Base-by-base conservation (phyloP, 148 eudicot species). In the Dysphania ambrosioides region DNA sequence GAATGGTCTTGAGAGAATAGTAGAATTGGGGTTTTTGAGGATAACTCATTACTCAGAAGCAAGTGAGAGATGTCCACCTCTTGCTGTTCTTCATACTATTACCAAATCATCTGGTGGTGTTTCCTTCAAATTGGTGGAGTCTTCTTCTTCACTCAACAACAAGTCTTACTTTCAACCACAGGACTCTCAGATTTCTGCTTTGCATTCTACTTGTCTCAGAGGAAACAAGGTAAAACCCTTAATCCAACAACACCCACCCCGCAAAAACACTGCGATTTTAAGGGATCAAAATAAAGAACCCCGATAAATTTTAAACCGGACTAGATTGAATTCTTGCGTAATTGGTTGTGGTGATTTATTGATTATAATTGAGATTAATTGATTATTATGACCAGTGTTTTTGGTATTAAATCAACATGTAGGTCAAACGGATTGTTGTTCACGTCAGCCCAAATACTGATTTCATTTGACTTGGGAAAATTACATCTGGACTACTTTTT, bases 21-120 rank as follows among this genome's bases (percentile, higher is more conserved):
- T 41, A 36, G 76, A 66, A n/a, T 49, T 68, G 76, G 89, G 88
- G 71, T 11, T 47, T 5, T 36, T n/a, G 76, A 85, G 89, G 80
- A 86, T 96, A 30, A 85, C 81, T 40, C 87, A 88, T 59, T 88
- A 68, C 24, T 90, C 99, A 8, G 82, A 81, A 59, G 80, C 85
- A 9, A 93, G 99, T 78, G 99, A 96, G 80, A 86, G 99, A 76
- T 96, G 99, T 76, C 85, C 93, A 36, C 99, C 99, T 40, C 85
- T 96, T 30, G 97, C 99, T 6, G 97, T 96, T 72, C 88, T 96
- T 40, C 90, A 89, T 68, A 91, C 90, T 4, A 82, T 88, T 24
- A 72, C 85, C 27, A 71, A 23, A 13, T 62, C 84, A 8, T 61
- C 84, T 3, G 12, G 53, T 71, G 96, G 91, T 32, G 32, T 85